A percentile compares a stretch with the other conserved stretches of the same genome.
Conservation (phyloP, 2,329 filamentous ascomycete species). For the Delphinella strobiligena region DNA sequence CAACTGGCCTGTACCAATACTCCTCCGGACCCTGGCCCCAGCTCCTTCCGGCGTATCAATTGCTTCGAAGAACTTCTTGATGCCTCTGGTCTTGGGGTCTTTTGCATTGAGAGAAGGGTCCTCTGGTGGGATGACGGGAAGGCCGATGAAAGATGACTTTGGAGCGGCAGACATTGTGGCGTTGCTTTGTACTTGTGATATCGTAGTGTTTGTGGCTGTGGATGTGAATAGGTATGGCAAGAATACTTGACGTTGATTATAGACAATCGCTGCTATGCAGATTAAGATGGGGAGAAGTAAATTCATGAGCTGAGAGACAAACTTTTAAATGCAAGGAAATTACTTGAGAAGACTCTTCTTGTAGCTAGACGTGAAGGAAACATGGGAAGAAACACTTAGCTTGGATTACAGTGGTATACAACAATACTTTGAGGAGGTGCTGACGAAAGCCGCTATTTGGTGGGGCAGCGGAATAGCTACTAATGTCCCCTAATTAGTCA, state of each 20-base stretch:
- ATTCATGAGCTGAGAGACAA: conserved; percentile 22
- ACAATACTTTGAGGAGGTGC: neutral
- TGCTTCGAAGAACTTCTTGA: conserved; percentile 74
- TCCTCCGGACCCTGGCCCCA: conserved; percentile 75
- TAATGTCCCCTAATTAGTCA: too few species aligned
- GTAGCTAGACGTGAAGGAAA: neutral
- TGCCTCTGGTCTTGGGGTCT: conserved; percentile 60
- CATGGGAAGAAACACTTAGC: neutral
- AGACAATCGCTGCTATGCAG: conserved; percentile 27
- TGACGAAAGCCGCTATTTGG: neutral
- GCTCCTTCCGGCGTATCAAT: conserved; percentile 78
- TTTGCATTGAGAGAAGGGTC: conserved; percentile 34
- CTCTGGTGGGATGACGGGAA: conserved; percentile 36
- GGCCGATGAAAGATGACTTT: conserved; percentile 28
- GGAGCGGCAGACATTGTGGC: conserved; percentile 17
- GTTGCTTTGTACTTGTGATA: conserved; percentile 12
- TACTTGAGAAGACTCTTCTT: neutral
- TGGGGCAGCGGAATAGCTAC: too few species aligned
- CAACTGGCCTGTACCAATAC: conserved; percentile 71
- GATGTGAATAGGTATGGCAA: conserved; percentile 1
- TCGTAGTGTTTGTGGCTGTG: neutral
- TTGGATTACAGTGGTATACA: neutral
- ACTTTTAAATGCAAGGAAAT: conserved; percentile 21
- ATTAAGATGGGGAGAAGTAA: conserved; percentile 29
- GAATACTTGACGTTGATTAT: conserved; percentile 22